Evolutionary conservation across 2,329 filamentous ascomycete genomes (phyloP).

Genomic region (Elsinoe necatrix): DNA sequence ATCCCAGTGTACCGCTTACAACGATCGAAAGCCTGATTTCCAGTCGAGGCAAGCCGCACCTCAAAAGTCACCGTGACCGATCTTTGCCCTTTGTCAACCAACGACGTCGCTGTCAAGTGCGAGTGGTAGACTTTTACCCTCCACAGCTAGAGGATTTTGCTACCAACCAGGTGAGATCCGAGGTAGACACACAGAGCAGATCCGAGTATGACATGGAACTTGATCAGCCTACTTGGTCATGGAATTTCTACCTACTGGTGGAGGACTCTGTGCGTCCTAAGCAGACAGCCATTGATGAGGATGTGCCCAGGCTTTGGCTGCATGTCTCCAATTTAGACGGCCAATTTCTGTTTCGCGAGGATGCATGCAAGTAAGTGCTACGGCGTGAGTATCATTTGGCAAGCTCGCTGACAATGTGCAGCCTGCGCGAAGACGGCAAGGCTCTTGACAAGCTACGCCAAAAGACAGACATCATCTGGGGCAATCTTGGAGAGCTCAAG

Average conservation of each 20-base stretch:
- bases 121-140: slow-evolving; percentile 78
- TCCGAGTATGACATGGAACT: slow-evolving; percentile 29
- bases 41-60: not conserved
- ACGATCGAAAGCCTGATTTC: slow-evolving; percentile 42
- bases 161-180: slow-evolving; percentile 17
- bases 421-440: slow-evolving; percentile 48
- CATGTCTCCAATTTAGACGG: slow-evolving; percentile 55
- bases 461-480: slow-evolving; percentile 73
- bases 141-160: slow-evolving; percentile 63
- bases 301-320: slow-evolving; percentile 52
- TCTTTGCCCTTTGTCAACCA: slow-evolving; percentile 64
- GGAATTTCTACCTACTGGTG: slow-evolving; percentile 72
- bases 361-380: slow-evolving; percentile 46
- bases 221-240: slow-evolving; percentile 55
- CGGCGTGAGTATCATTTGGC: not conserved
- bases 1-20: slow-evolving; percentile 35
- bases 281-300: slow-evolving; percentile 23
- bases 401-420: slow-evolving; percentile 24
- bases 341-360: slow-evolving; percentile 47
- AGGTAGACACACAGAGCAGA: slow-evolving; percentile 23
- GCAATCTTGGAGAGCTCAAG: slow-evolving; percentile 69
- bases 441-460: slow-evolving; percentile 53
- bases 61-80: slow-evolving; percentile 24
- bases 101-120: slow-evolving; percentile 60
- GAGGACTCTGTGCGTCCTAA: slow-evolving; percentile 52